These are phyloP conservation scores for Fusarium albidum DNA, from an alignment of 2,329 filamentous ascomycete genomes.

Conservation along the genomic window DNA sequence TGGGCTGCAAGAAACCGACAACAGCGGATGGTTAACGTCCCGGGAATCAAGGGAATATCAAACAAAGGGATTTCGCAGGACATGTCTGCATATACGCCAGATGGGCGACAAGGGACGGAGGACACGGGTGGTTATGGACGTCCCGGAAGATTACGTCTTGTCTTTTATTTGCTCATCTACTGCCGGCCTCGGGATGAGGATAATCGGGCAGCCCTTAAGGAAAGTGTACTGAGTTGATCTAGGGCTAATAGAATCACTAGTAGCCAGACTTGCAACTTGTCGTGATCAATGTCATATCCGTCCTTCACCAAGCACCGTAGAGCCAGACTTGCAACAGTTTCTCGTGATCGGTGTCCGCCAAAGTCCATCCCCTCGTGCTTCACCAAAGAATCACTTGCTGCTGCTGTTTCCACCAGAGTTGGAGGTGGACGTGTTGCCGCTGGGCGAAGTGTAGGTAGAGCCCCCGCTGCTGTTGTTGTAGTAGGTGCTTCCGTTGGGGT, in stretches of 20 bases:
- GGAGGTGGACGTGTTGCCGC: conserved; percentile 42
- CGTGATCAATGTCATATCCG: no score
- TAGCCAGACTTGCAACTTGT: conserved; percentile 7
- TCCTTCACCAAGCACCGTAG: no score
- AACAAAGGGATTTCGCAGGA: conserved; percentile 1
- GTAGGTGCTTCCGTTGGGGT: conserved; percentile 73
- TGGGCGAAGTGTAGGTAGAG: conserved; percentile 68
- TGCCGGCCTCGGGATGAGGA: neutral
- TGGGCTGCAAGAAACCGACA: neutral
- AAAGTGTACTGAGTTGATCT: conserved; percentile 3
- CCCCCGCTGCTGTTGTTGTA: conserved; percentile 67
- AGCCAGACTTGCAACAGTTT: neutral
- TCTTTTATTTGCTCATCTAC: conserved; percentile 5
- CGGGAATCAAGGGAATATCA: neutral
- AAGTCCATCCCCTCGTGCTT: neutral
- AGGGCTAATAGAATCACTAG: conserved; percentile 21
- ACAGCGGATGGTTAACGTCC: neutral
- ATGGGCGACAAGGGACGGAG: neutral
- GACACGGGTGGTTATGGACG: neutral
- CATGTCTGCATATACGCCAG: neutral
- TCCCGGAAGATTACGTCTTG: neutral
- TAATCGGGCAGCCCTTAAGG: neutral
- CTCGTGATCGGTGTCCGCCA: no score
- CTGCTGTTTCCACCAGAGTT: conserved; percentile 8
- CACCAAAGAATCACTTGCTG: conserved; percentile 22